phyloP scores from a whole-genome alignment of 2,329 filamentous ascomycete genomes.

The Trichoderma oligosporum region DNA sequence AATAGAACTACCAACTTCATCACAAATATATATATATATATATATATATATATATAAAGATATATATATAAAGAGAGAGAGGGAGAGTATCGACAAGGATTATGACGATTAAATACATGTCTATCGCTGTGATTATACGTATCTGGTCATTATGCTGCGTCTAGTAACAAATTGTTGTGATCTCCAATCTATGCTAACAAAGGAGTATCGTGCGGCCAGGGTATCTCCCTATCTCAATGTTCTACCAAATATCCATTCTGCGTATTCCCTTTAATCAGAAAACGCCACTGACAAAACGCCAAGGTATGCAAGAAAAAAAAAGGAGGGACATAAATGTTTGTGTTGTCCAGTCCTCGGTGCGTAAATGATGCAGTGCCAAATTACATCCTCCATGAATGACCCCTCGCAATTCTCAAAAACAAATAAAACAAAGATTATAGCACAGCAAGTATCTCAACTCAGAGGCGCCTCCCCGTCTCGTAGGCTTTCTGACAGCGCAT shows the following conservation, averaged over 20 bases:
- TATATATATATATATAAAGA: no score
- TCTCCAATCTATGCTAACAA: slow-evolving; percentile 19
- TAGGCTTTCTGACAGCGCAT: slow-evolving; percentile 58
- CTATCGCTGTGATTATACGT: slow-evolving; percentile 10
- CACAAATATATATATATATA: no score
- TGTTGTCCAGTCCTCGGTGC: neutral
- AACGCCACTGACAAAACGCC: slow-evolving; percentile 9
- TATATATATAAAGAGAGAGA: no score
- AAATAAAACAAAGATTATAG: neutral
- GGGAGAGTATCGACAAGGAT: neutral
- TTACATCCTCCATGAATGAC: neutral
- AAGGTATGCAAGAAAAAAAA: slow-evolving; percentile 5
- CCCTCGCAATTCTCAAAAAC: neutral
- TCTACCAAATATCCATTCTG: slow-evolving; percentile 4
- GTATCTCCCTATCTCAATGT: slow-evolving; percentile 21
- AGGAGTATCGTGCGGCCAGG: slow-evolving; percentile 23
- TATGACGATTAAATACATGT: neutral
- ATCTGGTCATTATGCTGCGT: slow-evolving; percentile 7
- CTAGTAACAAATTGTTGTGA: slow-evolving; percentile 5
- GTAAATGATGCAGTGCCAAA: neutral
- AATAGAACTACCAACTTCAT: no score
- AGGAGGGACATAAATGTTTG: neutral
- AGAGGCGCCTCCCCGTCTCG: slow-evolving; percentile 24
- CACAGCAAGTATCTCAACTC: neutral
- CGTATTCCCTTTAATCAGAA: neutral